Percentiles rank a stretch among this genome's conserved stretches.
phyloP scores from a whole-genome alignment of 2,329 filamentous ascomycete species.

The Curvularia spicifera region DNA sequence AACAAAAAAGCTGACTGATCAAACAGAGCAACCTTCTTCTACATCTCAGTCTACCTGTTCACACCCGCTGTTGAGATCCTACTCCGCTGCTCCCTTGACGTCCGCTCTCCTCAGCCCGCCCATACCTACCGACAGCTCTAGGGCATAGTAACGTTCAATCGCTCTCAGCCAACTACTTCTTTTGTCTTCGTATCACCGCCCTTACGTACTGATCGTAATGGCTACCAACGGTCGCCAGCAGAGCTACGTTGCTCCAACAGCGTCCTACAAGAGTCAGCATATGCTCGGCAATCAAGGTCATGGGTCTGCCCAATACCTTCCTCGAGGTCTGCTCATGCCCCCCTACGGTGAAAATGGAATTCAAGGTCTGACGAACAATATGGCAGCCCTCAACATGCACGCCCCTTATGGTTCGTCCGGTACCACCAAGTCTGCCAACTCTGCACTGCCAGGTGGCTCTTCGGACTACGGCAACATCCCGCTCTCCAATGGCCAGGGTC shows the following conservation, averaged over 20 bases:
- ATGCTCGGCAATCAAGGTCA: constrained; percentile 42
- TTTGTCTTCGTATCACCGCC: constrained; percentile 5
- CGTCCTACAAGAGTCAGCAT: constrained; percentile 42
- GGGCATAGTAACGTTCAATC: constrained; percentile 2
- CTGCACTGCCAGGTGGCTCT: constrained; percentile 41
- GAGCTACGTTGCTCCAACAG: constrained; percentile 33
- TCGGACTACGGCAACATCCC: constrained; percentile 45
- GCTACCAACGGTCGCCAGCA: constrained; percentile 42
- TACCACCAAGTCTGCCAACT: constrained; percentile 42
- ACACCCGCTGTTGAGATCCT: constrained; percentile 24
- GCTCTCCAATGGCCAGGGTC: constrained; percentile 46
- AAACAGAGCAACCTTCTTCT: constrained; percentile 41
- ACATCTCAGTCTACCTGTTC: constrained; percentile 38
- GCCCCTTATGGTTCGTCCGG: constrained; percentile 42
- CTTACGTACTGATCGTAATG: constrained; percentile 27
- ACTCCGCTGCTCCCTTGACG: constrained; percentile 16
- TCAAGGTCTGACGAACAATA: constrained; percentile 43
- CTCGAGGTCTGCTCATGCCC: constrained; percentile 45
- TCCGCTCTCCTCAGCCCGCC: constrained; percentile 15
- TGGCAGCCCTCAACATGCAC: constrained; percentile 48
- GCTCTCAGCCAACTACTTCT: constrained; percentile 3
- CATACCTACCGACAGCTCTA: constrained; percentile 13
- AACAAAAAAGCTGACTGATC: constrained; percentile 22
- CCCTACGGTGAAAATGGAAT: constrained; percentile 40
- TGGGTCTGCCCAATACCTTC: constrained; percentile 43